Evolutionary conservation across 768 basidiomycete genomes (phyloP).

Genomic region (Omphalotus guepiniiformis): DNA sequence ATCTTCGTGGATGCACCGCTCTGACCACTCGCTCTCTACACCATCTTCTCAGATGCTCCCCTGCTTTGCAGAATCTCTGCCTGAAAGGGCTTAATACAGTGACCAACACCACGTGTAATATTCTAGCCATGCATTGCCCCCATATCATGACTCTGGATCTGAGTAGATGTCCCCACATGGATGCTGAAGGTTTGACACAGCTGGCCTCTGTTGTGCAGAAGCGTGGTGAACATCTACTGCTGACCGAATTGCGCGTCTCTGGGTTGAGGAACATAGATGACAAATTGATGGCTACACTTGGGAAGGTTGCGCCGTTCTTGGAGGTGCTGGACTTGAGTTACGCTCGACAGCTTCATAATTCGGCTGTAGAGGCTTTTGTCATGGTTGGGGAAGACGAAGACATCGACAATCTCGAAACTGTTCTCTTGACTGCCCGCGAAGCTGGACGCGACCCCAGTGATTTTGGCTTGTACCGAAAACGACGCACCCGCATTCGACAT

Average conservation of each 20-base stretch:
- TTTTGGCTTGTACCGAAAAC: slow-evolving; percentile 43
- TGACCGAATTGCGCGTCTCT: slow-evolving; percentile 64
- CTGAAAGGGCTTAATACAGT: slow-evolving; percentile 69
- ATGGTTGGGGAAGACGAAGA: slow-evolving; percentile 41
- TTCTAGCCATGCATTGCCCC: slow-evolving; percentile 57
- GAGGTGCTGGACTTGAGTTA: slow-evolving; percentile 83
- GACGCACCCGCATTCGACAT: slow-evolving; percentile 68
- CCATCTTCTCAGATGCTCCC: slow-evolving; percentile 63
- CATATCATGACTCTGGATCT: slow-evolving; percentile 61
- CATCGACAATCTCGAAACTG: slow-evolving; percentile 30
- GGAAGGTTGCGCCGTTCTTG: slow-evolving; percentile 62
- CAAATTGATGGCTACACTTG: slow-evolving; percentile 59
- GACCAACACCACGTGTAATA: slow-evolving; percentile 68
- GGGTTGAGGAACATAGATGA: slow-evolving; percentile 63
- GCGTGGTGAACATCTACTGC: slow-evolving; percentile 43
- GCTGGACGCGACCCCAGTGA: slow-evolving; percentile 59
- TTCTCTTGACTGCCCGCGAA: slow-evolving; percentile 57
- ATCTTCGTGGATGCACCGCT: slow-evolving; percentile 67
- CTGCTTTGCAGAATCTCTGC: slow-evolving; percentile 49
- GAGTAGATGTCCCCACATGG: slow-evolving; percentile 65
- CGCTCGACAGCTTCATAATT: slow-evolving; percentile 66
- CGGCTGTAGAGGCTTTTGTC: slow-evolving; percentile 70
- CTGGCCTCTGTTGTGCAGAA: slow-evolving; percentile 40
- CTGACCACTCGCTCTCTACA: slow-evolving; percentile 67
- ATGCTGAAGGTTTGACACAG: slow-evolving; percentile 54